Base-by-base conservation (phyloP, 345 rosid genomes). In the Linum tenue region DNA sequence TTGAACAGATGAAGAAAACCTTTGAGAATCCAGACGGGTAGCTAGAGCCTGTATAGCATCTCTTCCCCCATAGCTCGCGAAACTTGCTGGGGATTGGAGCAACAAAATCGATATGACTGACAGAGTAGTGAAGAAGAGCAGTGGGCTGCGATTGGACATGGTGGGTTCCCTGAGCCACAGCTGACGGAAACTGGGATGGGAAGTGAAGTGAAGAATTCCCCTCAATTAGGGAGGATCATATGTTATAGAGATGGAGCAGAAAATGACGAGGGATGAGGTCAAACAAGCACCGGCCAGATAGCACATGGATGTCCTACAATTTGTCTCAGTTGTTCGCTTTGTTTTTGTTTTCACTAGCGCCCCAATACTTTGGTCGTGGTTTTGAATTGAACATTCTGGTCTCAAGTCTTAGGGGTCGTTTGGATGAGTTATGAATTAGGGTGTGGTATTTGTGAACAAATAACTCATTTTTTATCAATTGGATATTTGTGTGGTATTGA, bases 21-120 rank as follows among this genome's bases (percentile, higher is more conserved):
- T 74, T 41, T 86, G 70, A 53, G 97, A 85, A 70, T 92, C 90
- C 76, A 90, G 71, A 67, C 89, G 84, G 53, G 65, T 48, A 57
- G 87, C 78, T 44, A 86, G 59, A 68, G 60, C 35, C 1, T 80
- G 67, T 3, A 90, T 76, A 41, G 80, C 78, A 37, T 67, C 79
- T 3, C 7, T 39, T 48, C 53, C 53, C 14, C 15, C 53, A 48
- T 67, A 65, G 38, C 66, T 63, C 8, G 83, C 80, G 9, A 56
- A 58, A 43, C 72, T 64, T 2, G n/a, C 59, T 0, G 68, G 50
- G 7, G 72, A 17, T 39, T 51, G 64, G 0, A 65, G 0, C 1
- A 63, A 5, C 37, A 65, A 37, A 56, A 55, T 43, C 6, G 67
- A 8, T 0, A 66, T 37, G 16, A 80, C 56, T 39, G 70, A 41